Percentiles rank a stretch among this genome's conserved stretches.
Evolutionary conservation across 2,329 filamentous ascomycete genomes (phyloP).

Genomic region (Metarhizium rileyi): DNA sequence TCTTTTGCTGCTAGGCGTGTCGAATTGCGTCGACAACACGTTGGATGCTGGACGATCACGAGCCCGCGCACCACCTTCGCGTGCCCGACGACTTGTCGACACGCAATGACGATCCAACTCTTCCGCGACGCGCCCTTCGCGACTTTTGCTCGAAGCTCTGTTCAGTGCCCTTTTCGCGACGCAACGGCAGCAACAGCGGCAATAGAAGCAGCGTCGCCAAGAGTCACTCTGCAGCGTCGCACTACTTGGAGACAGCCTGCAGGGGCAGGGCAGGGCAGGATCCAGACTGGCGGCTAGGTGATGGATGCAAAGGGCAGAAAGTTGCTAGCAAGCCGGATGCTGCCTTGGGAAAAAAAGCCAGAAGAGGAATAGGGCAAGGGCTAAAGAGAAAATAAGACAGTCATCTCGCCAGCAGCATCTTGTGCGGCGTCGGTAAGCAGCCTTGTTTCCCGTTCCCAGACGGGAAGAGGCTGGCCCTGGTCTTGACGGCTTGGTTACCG

Average conservation of each 20-base stretch:
- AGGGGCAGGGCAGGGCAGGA: background rate
- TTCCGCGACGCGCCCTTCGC: background rate
- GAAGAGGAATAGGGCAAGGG: background rate
- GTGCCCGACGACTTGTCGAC: background rate
- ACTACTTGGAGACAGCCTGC: background rate
- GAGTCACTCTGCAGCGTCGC: background rate
- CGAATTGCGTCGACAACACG: background rate
- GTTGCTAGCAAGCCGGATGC: background rate
- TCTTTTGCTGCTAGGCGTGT: too few species aligned
- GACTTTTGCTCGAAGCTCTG: background rate
- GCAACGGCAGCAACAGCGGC: background rate
- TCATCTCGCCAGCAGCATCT: background rate
- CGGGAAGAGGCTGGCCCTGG: background rate
- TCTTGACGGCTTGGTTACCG: background rate
- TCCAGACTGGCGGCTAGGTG: slow-evolving; percentile 2
- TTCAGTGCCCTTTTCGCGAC: background rate
- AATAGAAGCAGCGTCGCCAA: background rate
- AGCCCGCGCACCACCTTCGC: slow-evolving; percentile 12
- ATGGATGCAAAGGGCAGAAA: background rate
- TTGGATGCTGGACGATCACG: background rate
- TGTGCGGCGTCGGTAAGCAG: background rate
- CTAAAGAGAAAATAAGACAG: background rate
- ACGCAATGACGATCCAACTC: background rate
- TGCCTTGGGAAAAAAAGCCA: background rate
- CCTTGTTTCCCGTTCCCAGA: background rate